phyloP scores from a whole-genome alignment of 106 monocot species.

The Gastrodia elata region DNA sequence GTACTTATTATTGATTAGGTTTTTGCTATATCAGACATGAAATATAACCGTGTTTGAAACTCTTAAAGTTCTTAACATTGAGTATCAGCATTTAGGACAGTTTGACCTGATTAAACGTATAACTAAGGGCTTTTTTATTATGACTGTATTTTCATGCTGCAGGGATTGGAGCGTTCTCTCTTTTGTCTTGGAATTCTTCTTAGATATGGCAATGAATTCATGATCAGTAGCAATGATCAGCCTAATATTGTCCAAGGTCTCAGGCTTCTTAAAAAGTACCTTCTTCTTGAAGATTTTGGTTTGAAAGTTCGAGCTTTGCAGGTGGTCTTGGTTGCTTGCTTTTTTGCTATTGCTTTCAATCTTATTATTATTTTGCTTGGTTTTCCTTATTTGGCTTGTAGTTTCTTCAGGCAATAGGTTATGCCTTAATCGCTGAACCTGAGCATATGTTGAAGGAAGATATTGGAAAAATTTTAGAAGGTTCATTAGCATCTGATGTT shows the following conservation, averaged over 20 bases:
- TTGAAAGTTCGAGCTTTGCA: slow-evolving; percentile 91
- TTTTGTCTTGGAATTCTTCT: slow-evolving; percentile 89
- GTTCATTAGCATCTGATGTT: slow-evolving; percentile 53
- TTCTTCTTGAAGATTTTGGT: slow-evolving; percentile 69
- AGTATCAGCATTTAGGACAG: not conserved
- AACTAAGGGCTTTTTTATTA: not conserved
- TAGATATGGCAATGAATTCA: slow-evolving; percentile 70
- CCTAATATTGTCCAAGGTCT: slow-evolving; percentile 42
- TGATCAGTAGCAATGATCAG: slow-evolving; percentile 24
- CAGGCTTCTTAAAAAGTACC: slow-evolving; percentile 55
- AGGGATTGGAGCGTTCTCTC: slow-evolving; percentile 81
- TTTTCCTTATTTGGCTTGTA: not conserved
- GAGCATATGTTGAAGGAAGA: slow-evolving; percentile 87
- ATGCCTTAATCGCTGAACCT: slow-evolving; percentile 78
- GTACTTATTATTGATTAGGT: not conserved
- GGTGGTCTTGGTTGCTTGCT: slow-evolving; percentile 20
- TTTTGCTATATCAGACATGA: not conserved
- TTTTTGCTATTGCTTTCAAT: not conserved
- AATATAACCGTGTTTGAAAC: not conserved
- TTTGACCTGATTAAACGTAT: not conserved
- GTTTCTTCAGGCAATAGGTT: slow-evolving; percentile 68
- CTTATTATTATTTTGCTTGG: not conserved
- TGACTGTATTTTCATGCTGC: slow-evolving; percentile 8
- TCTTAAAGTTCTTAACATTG: not conserved
- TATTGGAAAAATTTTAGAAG: slow-evolving; percentile 63